phyloP scores from a whole-genome alignment of 1,139 yeast genomes.

The Blastobotrys proliferans region DNA sequence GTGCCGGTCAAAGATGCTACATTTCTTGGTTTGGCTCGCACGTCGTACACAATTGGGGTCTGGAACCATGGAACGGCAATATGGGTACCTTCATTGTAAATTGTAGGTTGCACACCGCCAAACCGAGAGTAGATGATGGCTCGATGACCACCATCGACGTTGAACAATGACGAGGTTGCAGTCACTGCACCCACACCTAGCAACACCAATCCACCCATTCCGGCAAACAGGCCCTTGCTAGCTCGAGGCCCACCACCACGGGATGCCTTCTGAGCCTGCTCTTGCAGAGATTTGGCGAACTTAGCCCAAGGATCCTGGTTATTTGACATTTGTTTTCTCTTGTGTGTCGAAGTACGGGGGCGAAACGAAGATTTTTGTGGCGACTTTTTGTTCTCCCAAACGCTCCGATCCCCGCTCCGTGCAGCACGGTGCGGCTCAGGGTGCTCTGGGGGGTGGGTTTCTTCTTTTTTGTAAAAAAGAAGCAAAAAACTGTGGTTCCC shows the following conservation, averaged over 20 bases:
- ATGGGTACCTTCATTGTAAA: slow-evolving; percentile 94
- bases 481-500: no score
- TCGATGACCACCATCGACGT: slow-evolving; percentile 99
- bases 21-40: slow-evolving; percentile 95
- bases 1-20: slow-evolving; percentile 98
- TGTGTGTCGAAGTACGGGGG: background rate
- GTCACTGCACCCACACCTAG: slow-evolving; percentile 69
- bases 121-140: slow-evolving; percentile 90
- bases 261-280: slow-evolving; percentile 54
- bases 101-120: slow-evolving; percentile 79
- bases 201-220: slow-evolving; percentile 70
- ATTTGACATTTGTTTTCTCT: slow-evolving; percentile 24
- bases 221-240: slow-evolving; percentile 45
- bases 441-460: no score
- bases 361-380: background rate
- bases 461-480: no score
- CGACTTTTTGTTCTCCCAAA: no score
- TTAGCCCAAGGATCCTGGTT: slow-evolving; percentile 48
- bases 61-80: slow-evolving; percentile 92
- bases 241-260: slow-evolving; percentile 44
- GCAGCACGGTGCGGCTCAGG: no score
- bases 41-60: slow-evolving; percentile 88
- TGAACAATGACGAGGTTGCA: slow-evolving; percentile 75
- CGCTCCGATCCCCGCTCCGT: no score
- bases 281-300: slow-evolving; percentile 59